Evolutionary conservation across 2,329 filamentous ascomycete genomes (phyloP), one percentile per base, ranked within the genome.

Genomic region (Fusarium pseudoanthophilum): DNA sequence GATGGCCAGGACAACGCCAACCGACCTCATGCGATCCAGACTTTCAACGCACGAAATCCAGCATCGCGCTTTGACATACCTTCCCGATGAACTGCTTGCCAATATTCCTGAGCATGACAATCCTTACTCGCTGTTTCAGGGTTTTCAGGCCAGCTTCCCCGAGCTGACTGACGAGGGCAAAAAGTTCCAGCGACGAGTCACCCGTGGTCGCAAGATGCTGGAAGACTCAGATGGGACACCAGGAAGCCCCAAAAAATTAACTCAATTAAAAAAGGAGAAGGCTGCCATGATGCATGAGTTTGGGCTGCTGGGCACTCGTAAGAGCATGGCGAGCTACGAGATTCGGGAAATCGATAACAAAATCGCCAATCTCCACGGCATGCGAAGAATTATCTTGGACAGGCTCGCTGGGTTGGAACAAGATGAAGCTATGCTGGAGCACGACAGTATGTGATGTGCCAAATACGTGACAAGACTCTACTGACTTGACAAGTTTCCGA

Each of bases 261-360:
- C 87, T 52, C 92, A 91, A 75, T 83, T 98, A 74, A 94, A 93
- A 82, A 93, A 92, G 80, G 94, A 97, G 75, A 93, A 93, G 81
- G 89, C 92, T 48, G 86, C 89, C 60, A 88, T 98, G 84, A 92
- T 92, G 84, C 95, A 97, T 81, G 90, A 94, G 75, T 86, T 99
- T 75, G 95, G 98, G 79, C 93, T 98, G 90, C 91, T 98, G 84
- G 89, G 92, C 7, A 91, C 98, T 71, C 90, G 96, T 67, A 99
- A 99, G 83, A 97, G 96, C 79, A 98, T 99, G 95, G 95, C 95
- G 76, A 96, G 94, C 78, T 93, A 94, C 72, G 96, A 99, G 82
- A 98, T 99, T 67, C 91, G 91, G 68, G 96, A 99, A 79, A 97
- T 99, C 69, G 96, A 99, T 83, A 95, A 93, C 84, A 99, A 98